Conservation (phyloP, 768 basidiomycete genomes). For the Suillus brevipes region DNA sequence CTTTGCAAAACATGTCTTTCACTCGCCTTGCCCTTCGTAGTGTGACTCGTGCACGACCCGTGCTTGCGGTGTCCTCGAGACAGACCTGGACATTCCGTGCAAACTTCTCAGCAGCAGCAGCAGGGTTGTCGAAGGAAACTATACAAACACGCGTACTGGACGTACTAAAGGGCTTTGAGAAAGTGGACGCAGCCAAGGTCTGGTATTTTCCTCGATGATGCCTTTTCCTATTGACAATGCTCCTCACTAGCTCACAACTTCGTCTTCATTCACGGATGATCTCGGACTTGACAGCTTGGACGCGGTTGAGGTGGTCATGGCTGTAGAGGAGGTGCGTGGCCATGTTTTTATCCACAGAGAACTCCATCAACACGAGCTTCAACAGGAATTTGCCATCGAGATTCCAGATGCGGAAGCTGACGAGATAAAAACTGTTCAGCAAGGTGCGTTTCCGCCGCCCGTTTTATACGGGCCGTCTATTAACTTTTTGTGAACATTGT, state of each 20-base stretch:
- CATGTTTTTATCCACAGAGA: slow-evolving; percentile 10
- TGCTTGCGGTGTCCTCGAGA: slow-evolving; percentile 29
- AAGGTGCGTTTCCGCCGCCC: slow-evolving; percentile 58
- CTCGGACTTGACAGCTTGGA: slow-evolving; percentile 86
- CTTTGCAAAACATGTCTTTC: slow-evolving; percentile 31
- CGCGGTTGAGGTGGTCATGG: slow-evolving; percentile 98
- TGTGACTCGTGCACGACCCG: slow-evolving; percentile 28
- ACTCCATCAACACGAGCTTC: slow-evolving; percentile 5
- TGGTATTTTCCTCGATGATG: slow-evolving; percentile 16
- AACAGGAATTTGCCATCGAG: slow-evolving; percentile 93
- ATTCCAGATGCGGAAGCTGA: slow-evolving; percentile 98
- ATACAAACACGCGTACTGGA: slow-evolving; percentile 28
- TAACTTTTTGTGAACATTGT: slow-evolving; percentile 14
- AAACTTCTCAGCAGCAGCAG: slow-evolving; percentile 29
- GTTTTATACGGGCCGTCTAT: not conserved
- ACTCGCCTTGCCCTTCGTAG: slow-evolving; percentile 34
- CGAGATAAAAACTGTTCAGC: slow-evolving; percentile 85
- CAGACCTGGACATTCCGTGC: slow-evolving; percentile 28
- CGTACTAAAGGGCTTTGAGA: slow-evolving; percentile 34
- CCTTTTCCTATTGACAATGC: slow-evolving; percentile 30
- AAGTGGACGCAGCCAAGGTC: slow-evolving; percentile 31
- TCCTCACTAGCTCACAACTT: slow-evolving; percentile 56
- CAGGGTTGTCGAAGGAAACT: slow-evolving; percentile 23
- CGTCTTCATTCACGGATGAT: slow-evolving; percentile 54
- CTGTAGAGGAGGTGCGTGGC: slow-evolving; percentile 80